Evolutionary conservation across 2,329 filamentous ascomycete species (phyloP).

Genomic region (Sclerotinia spermophila): DNA sequence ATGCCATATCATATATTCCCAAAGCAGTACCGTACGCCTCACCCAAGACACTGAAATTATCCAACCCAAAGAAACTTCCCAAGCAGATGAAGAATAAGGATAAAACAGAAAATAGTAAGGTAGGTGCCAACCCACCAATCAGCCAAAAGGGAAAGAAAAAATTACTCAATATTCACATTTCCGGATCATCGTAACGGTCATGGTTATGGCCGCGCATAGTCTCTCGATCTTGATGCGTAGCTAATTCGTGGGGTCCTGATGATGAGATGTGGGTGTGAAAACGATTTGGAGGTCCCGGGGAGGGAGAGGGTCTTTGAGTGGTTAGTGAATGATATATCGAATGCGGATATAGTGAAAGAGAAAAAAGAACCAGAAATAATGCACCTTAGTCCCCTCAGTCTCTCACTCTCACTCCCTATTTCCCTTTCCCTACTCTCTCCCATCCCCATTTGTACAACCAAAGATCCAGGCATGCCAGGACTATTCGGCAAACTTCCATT

Average conservation of each 20-base stretch:
- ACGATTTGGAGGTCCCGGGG: no score
- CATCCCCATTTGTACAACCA: not conserved
- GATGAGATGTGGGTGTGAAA: not conserved
- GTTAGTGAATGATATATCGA: not conserved
- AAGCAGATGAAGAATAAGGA: not conserved
- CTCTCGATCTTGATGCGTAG: not conserved
- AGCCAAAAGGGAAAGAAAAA: not conserved
- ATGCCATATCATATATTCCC: not conserved
- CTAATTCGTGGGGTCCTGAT: not conserved
- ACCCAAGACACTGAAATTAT: not conserved
- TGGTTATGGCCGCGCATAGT: not conserved
- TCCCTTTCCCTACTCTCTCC: not conserved
- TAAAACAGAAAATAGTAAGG: not conserved
- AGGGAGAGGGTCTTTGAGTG: not conserved
- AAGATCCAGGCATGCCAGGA: not conserved
- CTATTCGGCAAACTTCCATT: not conserved
- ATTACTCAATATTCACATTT: slow-evolving; percentile 16
- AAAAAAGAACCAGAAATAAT: not conserved
- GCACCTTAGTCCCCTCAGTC: not conserved
- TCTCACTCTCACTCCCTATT: not conserved
- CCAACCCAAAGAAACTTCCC: not conserved
- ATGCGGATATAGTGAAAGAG: not conserved
- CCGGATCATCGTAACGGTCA: slow-evolving; percentile 10
- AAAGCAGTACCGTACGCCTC: not conserved
- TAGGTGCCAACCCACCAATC: not conserved